phyloP scores from a whole-genome alignment of 768 basidiomycete genomes.

The Gelatoporia subvermispora region DNA sequence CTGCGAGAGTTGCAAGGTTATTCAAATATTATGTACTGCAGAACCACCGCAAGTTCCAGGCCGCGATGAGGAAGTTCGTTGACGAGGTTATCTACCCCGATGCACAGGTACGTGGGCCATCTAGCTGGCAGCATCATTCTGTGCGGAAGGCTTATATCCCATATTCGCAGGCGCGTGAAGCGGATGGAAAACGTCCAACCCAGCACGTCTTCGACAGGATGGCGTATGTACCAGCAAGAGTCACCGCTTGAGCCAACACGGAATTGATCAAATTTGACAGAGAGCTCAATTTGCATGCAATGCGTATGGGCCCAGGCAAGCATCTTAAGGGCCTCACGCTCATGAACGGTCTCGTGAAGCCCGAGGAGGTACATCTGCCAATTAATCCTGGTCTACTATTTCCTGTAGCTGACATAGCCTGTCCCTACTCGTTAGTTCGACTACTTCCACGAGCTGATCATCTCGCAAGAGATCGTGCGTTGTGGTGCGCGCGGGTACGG shows the following conservation, averaged over 20 bases:
- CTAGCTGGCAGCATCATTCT: not conserved
- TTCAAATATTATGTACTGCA: constrained; percentile 17
- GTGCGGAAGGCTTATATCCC: not conserved
- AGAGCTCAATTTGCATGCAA: constrained; percentile 74
- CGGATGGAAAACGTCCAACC: constrained; percentile 83
- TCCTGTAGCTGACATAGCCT: too few relatives aligned
- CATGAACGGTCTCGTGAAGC: constrained; percentile 69
- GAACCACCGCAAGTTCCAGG: constrained; percentile 62
- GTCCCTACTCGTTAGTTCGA: too few relatives aligned
- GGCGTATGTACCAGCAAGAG: constrained; percentile 44
- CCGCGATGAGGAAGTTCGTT: constrained; percentile 57
- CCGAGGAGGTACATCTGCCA: constrained; percentile 47
- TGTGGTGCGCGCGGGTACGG: constrained; percentile 75
- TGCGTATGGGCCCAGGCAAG: constrained; percentile 92
- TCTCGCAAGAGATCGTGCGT: constrained; percentile 33
- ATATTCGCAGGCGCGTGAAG: constrained; percentile 53
- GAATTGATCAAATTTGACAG: constrained; percentile 27
- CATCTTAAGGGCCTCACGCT: constrained; percentile 77
- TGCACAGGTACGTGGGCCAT: constrained; percentile 24
- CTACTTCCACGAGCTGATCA: constrained; percentile 74
- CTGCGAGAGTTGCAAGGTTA: not conserved
- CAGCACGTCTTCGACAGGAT: constrained; percentile 77
- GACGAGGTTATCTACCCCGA: constrained; percentile 57
- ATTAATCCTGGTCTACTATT: too few relatives aligned
- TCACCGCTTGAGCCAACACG: not conserved